phyloP scores from a whole-genome alignment of 495 filamentous ascomycete genomes.

The Talaromyces adpressus region DNA sequence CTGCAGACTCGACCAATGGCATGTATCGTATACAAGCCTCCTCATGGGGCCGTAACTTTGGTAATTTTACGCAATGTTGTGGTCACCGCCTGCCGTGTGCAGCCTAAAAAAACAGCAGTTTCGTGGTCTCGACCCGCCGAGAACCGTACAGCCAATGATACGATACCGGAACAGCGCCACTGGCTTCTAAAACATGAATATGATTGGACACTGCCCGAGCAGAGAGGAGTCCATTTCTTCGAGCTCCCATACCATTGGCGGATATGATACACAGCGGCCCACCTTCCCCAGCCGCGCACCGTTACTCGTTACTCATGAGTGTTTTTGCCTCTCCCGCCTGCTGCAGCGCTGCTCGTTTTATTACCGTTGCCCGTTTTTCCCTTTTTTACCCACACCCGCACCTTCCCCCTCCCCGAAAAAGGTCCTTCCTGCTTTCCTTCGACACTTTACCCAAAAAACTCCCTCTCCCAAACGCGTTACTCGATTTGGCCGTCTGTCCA shows the following conservation, averaged over 20 bases:
- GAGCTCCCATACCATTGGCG: not conserved
- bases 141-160: not conserved
- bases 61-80: not conserved
- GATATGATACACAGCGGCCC: not conserved
- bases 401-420: conserved; percentile 6
- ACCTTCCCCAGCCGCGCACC: conserved; percentile 6
- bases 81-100: conserved; percentile 8
- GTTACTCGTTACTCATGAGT: not conserved
- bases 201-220: not conserved
- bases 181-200: not conserved
- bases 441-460: conserved; percentile 15
- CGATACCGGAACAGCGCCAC: not conserved
- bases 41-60: not conserved
- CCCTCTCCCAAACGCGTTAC: conserved; percentile 39
- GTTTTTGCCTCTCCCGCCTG: conserved; percentile 23
- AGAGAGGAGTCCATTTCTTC: not conserved
- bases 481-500: conserved; percentile 42
- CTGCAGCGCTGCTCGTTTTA: not conserved
- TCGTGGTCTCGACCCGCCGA: conserved; percentile 1
- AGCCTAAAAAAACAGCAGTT: not conserved
- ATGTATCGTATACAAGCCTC: not conserved
- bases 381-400: conserved; percentile 5
- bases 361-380: not conserved
- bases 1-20: not conserved
- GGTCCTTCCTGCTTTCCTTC: conserved; percentile 7